Percentiles rank a stretch among this genome's conserved stretches.
Evolutionary conservation across 2,329 filamentous ascomycete genomes (phyloP).

Genomic region (Aspergillus tanneri): DNA sequence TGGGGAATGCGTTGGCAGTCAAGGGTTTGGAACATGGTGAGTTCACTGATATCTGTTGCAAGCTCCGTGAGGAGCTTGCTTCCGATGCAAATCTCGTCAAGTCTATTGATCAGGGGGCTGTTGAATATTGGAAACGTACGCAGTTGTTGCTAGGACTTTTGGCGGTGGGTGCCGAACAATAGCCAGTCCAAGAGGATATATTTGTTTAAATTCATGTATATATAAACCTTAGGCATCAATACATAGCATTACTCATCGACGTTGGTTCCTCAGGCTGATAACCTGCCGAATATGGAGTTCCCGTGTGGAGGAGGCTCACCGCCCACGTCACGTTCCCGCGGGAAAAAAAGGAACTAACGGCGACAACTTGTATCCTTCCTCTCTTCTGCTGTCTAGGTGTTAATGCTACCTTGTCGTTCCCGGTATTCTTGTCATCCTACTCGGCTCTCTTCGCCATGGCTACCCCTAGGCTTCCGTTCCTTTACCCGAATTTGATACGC

Average conservation of each 20-base stretch:
- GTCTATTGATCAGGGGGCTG: conserved; percentile 60
- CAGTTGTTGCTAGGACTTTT: conserved; percentile 79
- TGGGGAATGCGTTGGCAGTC: conserved; percentile 27
- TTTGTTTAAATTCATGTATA: too few relatives aligned
- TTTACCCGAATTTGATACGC: conserved; percentile 67
- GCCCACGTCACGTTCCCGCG: conserved; percentile 31
- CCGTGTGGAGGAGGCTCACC: conserved; percentile 25
- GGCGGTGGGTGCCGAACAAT: conserved; percentile 30
- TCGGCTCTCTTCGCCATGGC: conserved; percentile 52
- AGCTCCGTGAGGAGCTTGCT: conserved; percentile 49
- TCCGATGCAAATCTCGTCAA: conserved; percentile 52
- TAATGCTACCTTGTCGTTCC: neutral
- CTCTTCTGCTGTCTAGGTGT: conserved; percentile 9
- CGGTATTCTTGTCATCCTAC: too few relatives aligned
- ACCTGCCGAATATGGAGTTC: conserved; percentile 5
- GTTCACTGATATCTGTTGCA: conserved; percentile 51
- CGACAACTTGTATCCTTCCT: neutral
- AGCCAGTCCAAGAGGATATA: too few relatives aligned
- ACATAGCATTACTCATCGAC: neutral
- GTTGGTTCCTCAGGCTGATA: neutral
- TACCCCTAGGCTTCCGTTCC: conserved; percentile 62
- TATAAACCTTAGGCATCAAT: too few relatives aligned
- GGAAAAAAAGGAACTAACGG: conserved; percentile 16
- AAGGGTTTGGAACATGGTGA: conserved; percentile 10
- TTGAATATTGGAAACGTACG: conserved; percentile 81